Conservation (phyloP, 805 yeast species). For the Candida endomychidarum region DNA sequence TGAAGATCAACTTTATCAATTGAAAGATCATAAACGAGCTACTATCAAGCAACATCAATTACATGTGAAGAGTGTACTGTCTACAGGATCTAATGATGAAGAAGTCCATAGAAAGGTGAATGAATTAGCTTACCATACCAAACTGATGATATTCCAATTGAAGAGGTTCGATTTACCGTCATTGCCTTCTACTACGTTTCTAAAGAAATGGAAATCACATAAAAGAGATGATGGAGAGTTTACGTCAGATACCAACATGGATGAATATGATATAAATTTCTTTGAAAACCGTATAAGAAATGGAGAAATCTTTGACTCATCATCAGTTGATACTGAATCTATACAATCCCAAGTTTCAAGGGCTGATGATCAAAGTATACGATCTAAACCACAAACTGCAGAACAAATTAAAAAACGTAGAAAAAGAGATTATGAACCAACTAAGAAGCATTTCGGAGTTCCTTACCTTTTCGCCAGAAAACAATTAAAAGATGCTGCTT, state of each 20-base stretch:
- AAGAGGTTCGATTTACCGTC: slow-evolving; percentile 40
- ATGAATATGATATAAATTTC: slow-evolving; percentile 29
- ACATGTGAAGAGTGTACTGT: not conserved
- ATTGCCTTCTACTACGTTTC: slow-evolving; percentile 37
- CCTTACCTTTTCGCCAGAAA: slow-evolving; percentile 66
- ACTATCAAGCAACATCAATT: slow-evolving; percentile 10
- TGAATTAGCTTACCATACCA: slow-evolving; percentile 31
- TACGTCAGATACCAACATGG: slow-evolving; percentile 13
- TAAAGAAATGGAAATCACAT: slow-evolving; percentile 17
- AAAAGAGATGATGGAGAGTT: slow-evolving; percentile 12
- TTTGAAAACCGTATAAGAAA: slow-evolving; percentile 41
- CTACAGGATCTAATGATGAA: slow-evolving; percentile 4
- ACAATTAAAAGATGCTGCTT: slow-evolving; percentile 64
- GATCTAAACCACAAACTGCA: slow-evolving; percentile 13
- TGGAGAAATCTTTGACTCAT: slow-evolving; percentile 19
- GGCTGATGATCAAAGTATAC: not conserved
- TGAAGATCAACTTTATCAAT: slow-evolving; percentile 67
- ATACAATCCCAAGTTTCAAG: not conserved
- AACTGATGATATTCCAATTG: slow-evolving; percentile 22
- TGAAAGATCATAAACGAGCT: slow-evolving; percentile 50
- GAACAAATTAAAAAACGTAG: slow-evolving; percentile 25
- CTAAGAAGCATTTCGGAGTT: slow-evolving; percentile 37
- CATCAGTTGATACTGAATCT: slow-evolving; percentile 11
- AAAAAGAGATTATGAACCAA: slow-evolving; percentile 49
- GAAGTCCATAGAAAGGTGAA: slow-evolving; percentile 17